Conservation (phyloP, 371 early-diverging fungal species). For the Mucor piriformis region DNA sequence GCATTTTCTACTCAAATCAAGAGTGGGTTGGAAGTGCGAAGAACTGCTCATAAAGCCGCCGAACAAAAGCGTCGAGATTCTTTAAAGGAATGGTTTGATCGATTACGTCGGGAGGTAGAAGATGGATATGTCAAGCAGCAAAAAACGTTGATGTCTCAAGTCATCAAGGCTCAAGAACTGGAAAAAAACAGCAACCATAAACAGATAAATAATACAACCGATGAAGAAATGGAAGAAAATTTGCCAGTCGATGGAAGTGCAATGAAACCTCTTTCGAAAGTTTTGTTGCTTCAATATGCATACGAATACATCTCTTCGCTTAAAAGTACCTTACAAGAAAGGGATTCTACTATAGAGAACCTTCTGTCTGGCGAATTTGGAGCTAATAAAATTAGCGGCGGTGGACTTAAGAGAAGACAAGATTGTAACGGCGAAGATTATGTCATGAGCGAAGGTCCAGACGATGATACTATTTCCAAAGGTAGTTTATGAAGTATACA, state of each 20-base stretch:
- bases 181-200: conserved; percentile 4
- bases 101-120: conserved; percentile 71
- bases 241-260: conserved; percentile 13
- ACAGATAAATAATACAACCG: not conserved
- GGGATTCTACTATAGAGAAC: conserved; percentile 26
- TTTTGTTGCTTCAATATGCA: conserved; percentile 52
- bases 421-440: not conserved
- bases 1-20: conserved; percentile 71
- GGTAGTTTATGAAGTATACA: too few species aligned
- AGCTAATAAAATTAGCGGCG: not conserved
- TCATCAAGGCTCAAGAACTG: conserved; percentile 31
- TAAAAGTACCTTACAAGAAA: conserved; percentile 32
- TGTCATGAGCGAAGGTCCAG: not conserved
- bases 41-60: conserved; percentile 87
- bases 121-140: conserved; percentile 58
- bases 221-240: conserved; percentile 11
- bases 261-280: conserved; percentile 51
- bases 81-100: conserved; percentile 84
- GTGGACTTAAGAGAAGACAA: not conserved
- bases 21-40: conserved; percentile 73
- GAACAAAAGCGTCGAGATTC: conserved; percentile 93
- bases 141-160: conserved; percentile 24
- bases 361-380: not conserved
- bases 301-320: conserved; percentile 64
- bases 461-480: not conserved